Base-by-base conservation (phyloP, 176 grass and related monocot species). In the Poa annua region DNA sequence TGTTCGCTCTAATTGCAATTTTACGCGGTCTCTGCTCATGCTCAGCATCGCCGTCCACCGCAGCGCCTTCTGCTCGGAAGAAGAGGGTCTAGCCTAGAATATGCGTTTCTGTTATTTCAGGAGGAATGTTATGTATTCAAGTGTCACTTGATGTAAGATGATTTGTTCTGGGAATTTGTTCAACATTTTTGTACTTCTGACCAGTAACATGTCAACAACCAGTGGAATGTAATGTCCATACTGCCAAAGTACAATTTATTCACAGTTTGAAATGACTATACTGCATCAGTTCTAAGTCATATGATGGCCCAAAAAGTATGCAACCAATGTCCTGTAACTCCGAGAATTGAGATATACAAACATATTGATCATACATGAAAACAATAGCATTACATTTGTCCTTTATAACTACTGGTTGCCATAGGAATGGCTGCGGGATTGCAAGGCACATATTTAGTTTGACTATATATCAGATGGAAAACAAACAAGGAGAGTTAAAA, bases 1-100 rank as follows among this genome's bases (percentile, higher is more conserved):
- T 89, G 10, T 86, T 93, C 42, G 89, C 84, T 5, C 11, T 90
- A 39, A 24, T 60, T 20, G 85, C 87, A 34, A 70, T 91, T 81
- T 2, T 88, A 72, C 91, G 79, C 35, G 89, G 94, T 4, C 75
- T 93, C 25, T 49, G 84, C 33, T 55, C 60, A 4, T 83, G 56
- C 45, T 47, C 78, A 0, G 49, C 62, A n/a, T 70, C n/a, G 3
- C 50, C 55, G 2, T 49, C 26, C 17, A 8, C 75, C 33, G 11
- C 16, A 8, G 66, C 85, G 9, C 56, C 66, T 19, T 68, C 81
- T 55, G 63, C 85, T 86, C 51, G 60, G 6, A 88, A 88, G 81
- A 88, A 88, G 86, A 88, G 86, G 67, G 86, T 53, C 35, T 88
- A 84, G 47, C 25, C 25, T 79, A 9, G 19, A 56, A 47, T 65